These are phyloP conservation scores for Brasenia schreberi DNA, from an alignment of 164 flowering plant species.

Conservation along the genomic window DNA sequence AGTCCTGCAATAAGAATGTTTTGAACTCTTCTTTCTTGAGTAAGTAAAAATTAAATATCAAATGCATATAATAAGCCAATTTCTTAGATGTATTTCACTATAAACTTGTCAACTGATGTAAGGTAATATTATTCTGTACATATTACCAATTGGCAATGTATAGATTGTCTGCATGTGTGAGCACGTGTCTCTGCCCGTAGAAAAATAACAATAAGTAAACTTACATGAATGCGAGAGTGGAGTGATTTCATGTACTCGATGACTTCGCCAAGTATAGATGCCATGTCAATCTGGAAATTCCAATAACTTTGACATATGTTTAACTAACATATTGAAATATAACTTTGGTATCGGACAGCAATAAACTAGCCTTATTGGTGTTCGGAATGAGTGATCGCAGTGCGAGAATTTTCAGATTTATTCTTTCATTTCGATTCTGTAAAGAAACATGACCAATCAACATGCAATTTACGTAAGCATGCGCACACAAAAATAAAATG, in stretches of 20 bases:
- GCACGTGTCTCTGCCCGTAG: too few relatives aligned
- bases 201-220: neutral
- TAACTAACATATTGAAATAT: too few relatives aligned
- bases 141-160: too few relatives aligned
- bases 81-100: too few relatives aligned
- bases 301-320: neutral
- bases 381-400: neutral
- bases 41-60: too few relatives aligned
- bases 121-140: too few relatives aligned
- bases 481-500: neutral
- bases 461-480: neutral
- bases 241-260: neutral
- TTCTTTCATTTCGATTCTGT: neutral
- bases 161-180: too few relatives aligned
- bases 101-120: too few relatives aligned
- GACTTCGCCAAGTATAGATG: neutral
- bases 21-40: too few relatives aligned
- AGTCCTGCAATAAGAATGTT: too few relatives aligned
- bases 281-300: neutral
- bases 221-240: neutral
- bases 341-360: neutral
- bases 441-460: neutral
- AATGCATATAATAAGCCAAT: too few relatives aligned
- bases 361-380: neutral
- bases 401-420: neutral